phyloP scores from a whole-genome alignment of 805 yeast genomes.

The Starmerella kuoi region DNA sequence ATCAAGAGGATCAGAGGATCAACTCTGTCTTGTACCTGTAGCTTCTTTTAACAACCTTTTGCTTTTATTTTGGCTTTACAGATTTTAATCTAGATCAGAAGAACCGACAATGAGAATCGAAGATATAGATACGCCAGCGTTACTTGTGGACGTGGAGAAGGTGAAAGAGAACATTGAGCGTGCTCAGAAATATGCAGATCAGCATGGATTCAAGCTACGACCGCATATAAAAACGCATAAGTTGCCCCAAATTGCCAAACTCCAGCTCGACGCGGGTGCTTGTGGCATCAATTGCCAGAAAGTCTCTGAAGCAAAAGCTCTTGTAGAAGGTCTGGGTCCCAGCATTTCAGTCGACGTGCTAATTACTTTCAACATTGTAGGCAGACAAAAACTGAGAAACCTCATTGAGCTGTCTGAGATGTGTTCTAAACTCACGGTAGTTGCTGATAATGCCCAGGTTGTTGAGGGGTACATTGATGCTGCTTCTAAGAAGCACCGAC shows the following conservation, averaged over 20 bases:
- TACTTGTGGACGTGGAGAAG: slow-evolving; percentile 6
- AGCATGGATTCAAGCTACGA: slow-evolving; percentile 10
- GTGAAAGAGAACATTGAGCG: slow-evolving; percentile 10
- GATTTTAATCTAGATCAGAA: no score
- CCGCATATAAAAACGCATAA: slow-evolving; percentile 20
- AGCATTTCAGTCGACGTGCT: slow-evolving; percentile 9
- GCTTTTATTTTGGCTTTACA: no score
- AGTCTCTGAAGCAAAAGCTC: slow-evolving; percentile 15
- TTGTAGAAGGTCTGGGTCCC: slow-evolving; percentile 10
- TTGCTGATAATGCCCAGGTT: slow-evolving; percentile 11
- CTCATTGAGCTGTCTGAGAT: slow-evolving; percentile 6
- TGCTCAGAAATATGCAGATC: slow-evolving; percentile 14
- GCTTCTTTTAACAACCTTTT: no score
- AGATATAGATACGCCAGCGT: slow-evolving; percentile 15
- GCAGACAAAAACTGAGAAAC: slow-evolving; percentile 10
- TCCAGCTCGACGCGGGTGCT: slow-evolving; percentile 16
- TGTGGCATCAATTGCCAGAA: slow-evolving; percentile 19
- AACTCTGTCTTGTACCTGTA: no score
- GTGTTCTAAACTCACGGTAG: slow-evolving; percentile 10
- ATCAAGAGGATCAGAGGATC: no score
- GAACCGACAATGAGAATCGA: no score
- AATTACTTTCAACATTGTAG: slow-evolving; percentile 15
- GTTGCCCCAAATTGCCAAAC: slow-evolving; percentile 9
- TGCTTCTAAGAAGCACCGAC: background rate
- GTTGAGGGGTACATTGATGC: slow-evolving; percentile 11